Percentiles rank a stretch among this genome's conserved stretches.
Evolutionary conservation across 805 yeast species (phyloP).

Genomic region (Yamadazyma paraphyllophila): DNA sequence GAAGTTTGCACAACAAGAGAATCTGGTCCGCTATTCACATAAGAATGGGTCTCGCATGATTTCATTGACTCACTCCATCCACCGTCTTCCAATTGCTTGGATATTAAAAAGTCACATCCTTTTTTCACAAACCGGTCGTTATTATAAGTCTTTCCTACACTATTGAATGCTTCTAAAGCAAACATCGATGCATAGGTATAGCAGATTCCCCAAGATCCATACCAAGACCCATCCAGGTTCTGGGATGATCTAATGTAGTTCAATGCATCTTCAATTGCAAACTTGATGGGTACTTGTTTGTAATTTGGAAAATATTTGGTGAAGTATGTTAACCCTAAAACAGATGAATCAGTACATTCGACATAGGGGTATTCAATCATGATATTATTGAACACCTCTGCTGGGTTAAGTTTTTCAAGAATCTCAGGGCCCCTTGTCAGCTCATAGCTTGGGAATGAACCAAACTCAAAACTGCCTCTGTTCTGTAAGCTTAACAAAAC

Average conservation of each 20-base stretch:
- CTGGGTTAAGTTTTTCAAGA: slow-evolving; percentile 83
- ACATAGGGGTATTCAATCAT: slow-evolving; percentile 99
- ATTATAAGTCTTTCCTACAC: slow-evolving; percentile 61
- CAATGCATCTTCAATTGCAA: slow-evolving; percentile 74
- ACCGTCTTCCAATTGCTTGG: slow-evolving; percentile 80
- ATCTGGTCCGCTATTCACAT: slow-evolving; percentile 54
- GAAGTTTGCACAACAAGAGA: slow-evolving; percentile 86
- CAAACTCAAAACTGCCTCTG: slow-evolving; percentile 71
- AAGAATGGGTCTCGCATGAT: slow-evolving; percentile 76
- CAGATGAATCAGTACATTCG: slow-evolving; percentile 95
- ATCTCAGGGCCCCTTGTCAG: slow-evolving; percentile 74
- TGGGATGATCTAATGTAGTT: slow-evolving; percentile 69
- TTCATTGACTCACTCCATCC: slow-evolving; percentile 98
- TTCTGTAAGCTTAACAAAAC: slow-evolving; percentile 76
- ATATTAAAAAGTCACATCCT: slow-evolving; percentile 83
- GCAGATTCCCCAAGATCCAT: slow-evolving; percentile 98
- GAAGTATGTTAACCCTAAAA: slow-evolving; percentile 82
- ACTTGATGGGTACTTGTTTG: slow-evolving; percentile 58
- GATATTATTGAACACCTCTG: slow-evolving; percentile 96
- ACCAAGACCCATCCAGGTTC: slow-evolving; percentile 87
- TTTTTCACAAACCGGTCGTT: slow-evolving; percentile 60
- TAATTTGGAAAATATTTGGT: slow-evolving; percentile 61
- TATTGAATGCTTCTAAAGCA: slow-evolving; percentile 86
- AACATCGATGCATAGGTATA: slow-evolving; percentile 96
- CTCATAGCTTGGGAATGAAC: slow-evolving; percentile 93